These are phyloP conservation scores for Aspergillus biplanus DNA, from an alignment of 495 filamentous ascomycete species.

Conservation along the genomic window DNA sequence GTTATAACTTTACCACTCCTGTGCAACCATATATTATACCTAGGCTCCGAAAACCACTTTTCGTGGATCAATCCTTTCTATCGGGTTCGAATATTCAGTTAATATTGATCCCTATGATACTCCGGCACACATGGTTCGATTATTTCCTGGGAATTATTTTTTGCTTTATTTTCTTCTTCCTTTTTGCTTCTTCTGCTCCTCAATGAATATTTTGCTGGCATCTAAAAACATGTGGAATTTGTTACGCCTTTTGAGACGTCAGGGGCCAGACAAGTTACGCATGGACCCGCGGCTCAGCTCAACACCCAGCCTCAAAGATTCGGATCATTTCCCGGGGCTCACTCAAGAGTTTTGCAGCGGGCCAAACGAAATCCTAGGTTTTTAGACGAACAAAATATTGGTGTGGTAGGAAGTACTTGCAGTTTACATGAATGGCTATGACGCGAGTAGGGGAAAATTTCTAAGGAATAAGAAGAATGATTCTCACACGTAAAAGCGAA, in stretches of 20 bases:
- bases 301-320: neutral
- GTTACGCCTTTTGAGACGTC: neutral
- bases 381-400: neutral
- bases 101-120: conserved; percentile 2
- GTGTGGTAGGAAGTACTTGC: neutral
- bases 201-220: conserved; percentile 9
- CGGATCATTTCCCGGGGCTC: neutral
- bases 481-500: neutral
- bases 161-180: conserved; percentile 16
- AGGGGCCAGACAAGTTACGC: neutral
- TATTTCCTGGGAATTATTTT: conserved; percentile 20
- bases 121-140: conserved; percentile 13
- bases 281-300: neutral
- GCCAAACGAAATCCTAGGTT: neutral
- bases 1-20: neutral
- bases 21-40: neutral
- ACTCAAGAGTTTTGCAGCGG: too few relatives aligned
- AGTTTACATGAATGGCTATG: neutral
- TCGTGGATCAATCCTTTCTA: neutral
- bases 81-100: neutral
- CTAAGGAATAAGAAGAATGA: neutral
- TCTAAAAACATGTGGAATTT: neutral
- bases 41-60: neutral
- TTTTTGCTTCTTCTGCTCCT: conserved; percentile 12
- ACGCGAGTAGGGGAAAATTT: neutral